Evolutionary conservation across 2,329 filamentous ascomycete species (phyloP).

Genomic region (Sphaceloma murrayae): DNA sequence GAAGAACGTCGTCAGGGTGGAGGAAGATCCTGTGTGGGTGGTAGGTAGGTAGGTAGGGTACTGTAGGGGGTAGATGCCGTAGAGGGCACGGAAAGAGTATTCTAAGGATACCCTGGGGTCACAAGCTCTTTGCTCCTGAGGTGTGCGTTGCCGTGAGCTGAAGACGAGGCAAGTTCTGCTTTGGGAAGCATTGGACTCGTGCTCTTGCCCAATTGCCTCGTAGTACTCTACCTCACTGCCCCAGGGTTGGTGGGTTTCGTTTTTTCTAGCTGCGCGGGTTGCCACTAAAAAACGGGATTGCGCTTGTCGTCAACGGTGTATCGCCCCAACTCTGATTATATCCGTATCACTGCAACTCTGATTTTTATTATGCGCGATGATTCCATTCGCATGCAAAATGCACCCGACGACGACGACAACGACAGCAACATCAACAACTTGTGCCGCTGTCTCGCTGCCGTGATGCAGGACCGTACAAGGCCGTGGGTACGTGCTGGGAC

Average conservation of each 20-base stretch:
- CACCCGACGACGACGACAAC: too few relatives aligned
- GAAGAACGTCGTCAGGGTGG: background rate
- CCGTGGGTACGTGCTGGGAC: too few relatives aligned
- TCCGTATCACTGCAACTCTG: too few relatives aligned
- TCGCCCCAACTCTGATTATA: constrained; percentile 16
- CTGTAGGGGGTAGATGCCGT: too few relatives aligned
- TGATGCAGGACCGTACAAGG: too few relatives aligned
- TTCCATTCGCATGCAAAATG: constrained; percentile 2
- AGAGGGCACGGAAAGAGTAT: background rate
- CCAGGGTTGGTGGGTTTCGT: background rate
- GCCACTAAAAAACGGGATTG: constrained; percentile 16
- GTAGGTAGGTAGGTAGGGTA: too few relatives aligned
- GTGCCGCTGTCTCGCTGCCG: too few relatives aligned
- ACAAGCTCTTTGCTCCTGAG: background rate
- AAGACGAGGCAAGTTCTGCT: constrained; percentile 6
- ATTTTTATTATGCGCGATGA: too few relatives aligned
- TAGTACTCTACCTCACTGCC: too few relatives aligned
- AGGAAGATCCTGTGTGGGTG: too few relatives aligned
- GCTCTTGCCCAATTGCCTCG: constrained; percentile 4
- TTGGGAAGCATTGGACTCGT: background rate
- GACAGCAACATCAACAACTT: too few relatives aligned
- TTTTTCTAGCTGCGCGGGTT: constrained; percentile 12
- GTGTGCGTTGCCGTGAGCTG: constrained; percentile 5
- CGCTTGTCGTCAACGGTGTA: constrained; percentile 17
- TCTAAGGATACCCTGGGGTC: background rate